Base-by-base conservation (phyloP, 73 alveolate genomes). In the Effrenium voratum region DNA sequence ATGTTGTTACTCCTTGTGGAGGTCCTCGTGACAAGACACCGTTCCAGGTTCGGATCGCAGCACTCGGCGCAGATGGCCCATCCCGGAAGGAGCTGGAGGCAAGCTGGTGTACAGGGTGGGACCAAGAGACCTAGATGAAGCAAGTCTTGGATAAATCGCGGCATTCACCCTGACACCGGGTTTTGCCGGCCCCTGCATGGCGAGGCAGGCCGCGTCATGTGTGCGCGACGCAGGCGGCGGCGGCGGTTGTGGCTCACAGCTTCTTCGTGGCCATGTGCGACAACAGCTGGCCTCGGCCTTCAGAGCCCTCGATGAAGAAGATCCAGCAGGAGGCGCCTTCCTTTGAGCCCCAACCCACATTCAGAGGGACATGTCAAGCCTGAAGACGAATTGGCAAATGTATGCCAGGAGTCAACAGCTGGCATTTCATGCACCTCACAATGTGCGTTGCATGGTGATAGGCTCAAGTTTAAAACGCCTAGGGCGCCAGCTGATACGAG, bases 181-280 rank as follows among this genome's bases (percentile, higher is more conserved):
- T n/a, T n/a, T n/a, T n/a, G n/a, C n/a, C n/a, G n/a, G n/a, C n/a
- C n/a, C n/a, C n/a, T n/a, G n/a, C n/a, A n/a, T n/a, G n/a, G n/a
- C n/a, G n/a, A n/a, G n/a, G n/a, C n/a, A n/a, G n/a, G n/a, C n/a
- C n/a, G n/a, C n/a, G n/a, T n/a, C n/a, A n/a, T n/a, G n/a, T n/a
- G n/a, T n/a, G n/a, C n/a, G n/a, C n/a, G n/a, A n/a, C n/a, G n/a
- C 81, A 90, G 88, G 87, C 32, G 5, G 97, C 83, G 0, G 97
- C 97, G 43, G 38, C 97, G 22, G 97, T 90, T 30, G 97, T 90
- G 55, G 80, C 97, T 41, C 59, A 90, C 57, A 36, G 77, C 75
- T 90, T 90, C 87, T 90, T 90, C 44, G 59, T 90, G 43, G 75
- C 97, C n/a, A 66, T 76, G 52, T 90, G 45, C 32, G 97, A 90